Evolutionary conservation across 805 yeast genomes (phyloP).

Genomic region (Yamadazyma phyllophila): DNA sequence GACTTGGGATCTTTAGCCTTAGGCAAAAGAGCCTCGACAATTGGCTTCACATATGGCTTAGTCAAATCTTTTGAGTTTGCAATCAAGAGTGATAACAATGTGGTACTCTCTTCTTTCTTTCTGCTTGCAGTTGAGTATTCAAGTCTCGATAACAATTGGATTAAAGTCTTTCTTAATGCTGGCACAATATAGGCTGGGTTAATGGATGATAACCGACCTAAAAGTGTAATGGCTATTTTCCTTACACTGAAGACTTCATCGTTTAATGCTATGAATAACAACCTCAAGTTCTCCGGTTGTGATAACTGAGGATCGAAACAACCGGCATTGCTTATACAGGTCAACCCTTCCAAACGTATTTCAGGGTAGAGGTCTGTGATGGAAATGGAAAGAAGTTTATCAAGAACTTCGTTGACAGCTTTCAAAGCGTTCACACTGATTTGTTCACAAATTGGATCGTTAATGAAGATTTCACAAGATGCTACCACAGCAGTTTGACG

Average conservation of each 20-base stretch:
- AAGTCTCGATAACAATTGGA: conserved; percentile 80
- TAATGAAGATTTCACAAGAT: conserved; percentile 69
- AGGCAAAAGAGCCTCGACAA: conserved; percentile 80
- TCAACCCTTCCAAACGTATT: conserved; percentile 75
- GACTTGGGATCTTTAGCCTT: conserved; percentile 70
- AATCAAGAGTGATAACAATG: conserved; percentile 68
- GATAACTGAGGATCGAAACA: conserved; percentile 88
- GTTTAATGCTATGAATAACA: conserved; percentile 83
- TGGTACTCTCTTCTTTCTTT: conserved; percentile 84
- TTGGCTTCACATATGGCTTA: conserved; percentile 86
- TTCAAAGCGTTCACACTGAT: conserved; percentile 75
- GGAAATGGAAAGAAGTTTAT: conserved; percentile 74
- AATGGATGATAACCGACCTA: conserved; percentile 80
- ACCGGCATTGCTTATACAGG: conserved; percentile 57
- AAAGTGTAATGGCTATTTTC: conserved; percentile 68
- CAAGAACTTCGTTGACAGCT: conserved; percentile 83
- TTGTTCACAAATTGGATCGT: conserved; percentile 82
- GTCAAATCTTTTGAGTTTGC: conserved; percentile 79
- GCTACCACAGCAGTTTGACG: conserved; percentile 84
- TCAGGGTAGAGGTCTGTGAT: conserved; percentile 88
- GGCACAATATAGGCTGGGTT: conserved; percentile 98
- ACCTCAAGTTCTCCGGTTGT: conserved; percentile 85
- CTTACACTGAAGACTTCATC: conserved; percentile 87
- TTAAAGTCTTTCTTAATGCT: conserved; percentile 77
- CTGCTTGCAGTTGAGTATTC: conserved; percentile 75